A percentile compares a stretch with the other conserved stretches of the same genome.
Evolutionary conservation across 441 rosid genomes (phyloP).

Genomic region (Eugenia klotzschiana): DNA sequence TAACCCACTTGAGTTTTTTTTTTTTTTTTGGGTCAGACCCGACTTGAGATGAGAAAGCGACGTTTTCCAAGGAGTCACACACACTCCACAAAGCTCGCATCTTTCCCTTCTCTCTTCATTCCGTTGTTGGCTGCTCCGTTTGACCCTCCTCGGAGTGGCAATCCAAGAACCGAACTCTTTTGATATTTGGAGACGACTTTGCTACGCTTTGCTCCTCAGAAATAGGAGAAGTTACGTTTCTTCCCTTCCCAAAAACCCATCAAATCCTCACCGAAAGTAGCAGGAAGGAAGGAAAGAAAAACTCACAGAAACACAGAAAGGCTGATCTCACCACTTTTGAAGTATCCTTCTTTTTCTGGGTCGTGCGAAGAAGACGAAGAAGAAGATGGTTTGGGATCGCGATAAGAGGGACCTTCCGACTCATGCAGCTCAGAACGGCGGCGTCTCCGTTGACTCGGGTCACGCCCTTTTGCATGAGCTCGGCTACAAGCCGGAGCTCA

Average conservation of each 20-base stretch:
- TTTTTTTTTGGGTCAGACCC: background rate
- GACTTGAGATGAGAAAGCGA: background rate
- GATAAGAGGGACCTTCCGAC: background rate
- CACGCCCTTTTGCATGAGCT: constrained; percentile 65
- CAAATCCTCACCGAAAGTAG: background rate
- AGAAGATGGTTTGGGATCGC: background rate
- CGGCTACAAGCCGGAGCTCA: constrained; percentile 94
- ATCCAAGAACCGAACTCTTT: background rate
- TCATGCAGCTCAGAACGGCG: constrained; percentile 4
- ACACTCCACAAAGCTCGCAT: background rate
- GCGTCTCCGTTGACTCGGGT: constrained; percentile 42
- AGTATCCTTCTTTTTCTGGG: background rate
- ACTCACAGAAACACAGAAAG: background rate
- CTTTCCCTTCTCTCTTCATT: background rate
- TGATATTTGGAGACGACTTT: background rate
- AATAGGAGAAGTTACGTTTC: background rate
- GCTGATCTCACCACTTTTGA: background rate
- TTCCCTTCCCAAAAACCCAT: background rate
- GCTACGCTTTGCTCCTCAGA: background rate
- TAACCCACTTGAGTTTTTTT: too few relatives aligned
- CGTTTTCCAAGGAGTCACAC: background rate
- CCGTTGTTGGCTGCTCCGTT: background rate
- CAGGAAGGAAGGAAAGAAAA: background rate
- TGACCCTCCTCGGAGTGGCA: background rate
- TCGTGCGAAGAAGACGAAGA: background rate